Evolutionary conservation across 345 rosid genomes (phyloP).

Genomic region (Rhodomyrtus tomentosa): DNA sequence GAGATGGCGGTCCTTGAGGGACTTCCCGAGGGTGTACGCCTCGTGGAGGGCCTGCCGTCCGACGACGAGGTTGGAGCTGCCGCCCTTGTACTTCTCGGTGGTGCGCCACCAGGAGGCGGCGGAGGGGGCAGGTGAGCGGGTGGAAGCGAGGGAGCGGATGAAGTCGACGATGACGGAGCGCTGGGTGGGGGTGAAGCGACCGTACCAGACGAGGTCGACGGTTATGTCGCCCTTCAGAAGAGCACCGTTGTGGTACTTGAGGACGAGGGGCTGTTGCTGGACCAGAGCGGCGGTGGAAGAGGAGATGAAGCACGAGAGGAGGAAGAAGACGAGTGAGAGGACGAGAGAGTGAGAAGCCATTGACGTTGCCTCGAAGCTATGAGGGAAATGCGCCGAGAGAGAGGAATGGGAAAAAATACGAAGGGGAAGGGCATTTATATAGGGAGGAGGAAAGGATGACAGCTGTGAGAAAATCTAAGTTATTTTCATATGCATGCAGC

Average conservation of each 20-base stretch:
- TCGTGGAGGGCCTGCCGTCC: slow-evolving; percentile 50
- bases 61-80: slow-evolving; percentile 16
- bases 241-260: slow-evolving; percentile 1
- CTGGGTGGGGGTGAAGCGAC: neutral
- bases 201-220: slow-evolving; percentile 7
- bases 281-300: neutral
- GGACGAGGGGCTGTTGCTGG: neutral
- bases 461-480: neutral
- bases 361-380: neutral
- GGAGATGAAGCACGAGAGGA: neutral
- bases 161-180: slow-evolving; percentile 3
- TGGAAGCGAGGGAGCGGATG: neutral
- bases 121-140: neutral
- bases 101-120: slow-evolving; percentile 5
- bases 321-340: neutral
- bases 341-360: neutral
- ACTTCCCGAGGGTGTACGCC: slow-evolving; percentile 53
- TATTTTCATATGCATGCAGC: neutral
- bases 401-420: neutral
- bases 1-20: slow-evolving; percentile 31
- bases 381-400: neutral
- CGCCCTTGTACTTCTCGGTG: slow-evolving; percentile 2
- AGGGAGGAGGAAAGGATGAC: neutral
- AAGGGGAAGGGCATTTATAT: neutral
- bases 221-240: slow-evolving; percentile 5